Base-by-base conservation (phyloP, 768 basidiomycete genomes). In the Macrolepiota albuminosa region DNA sequence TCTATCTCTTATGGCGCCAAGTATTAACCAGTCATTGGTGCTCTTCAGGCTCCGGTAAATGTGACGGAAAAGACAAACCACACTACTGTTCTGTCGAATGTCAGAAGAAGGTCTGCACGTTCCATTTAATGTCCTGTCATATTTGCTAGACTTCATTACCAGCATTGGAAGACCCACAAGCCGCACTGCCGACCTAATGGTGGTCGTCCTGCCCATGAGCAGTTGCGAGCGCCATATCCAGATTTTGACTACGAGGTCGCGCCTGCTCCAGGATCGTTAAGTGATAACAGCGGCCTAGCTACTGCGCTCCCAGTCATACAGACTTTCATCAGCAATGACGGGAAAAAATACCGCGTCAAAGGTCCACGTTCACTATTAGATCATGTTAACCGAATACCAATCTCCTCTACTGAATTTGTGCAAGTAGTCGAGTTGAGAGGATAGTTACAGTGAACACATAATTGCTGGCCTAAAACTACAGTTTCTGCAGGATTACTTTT, bases 271-370 rank as follows among this genome's bases (percentile, higher is more conserved):
- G 50, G 50, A 6, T 51, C 50, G 11, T 36, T 11, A n/a, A 36
- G 3, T 21, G 50, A 51, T 24, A 34, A 9, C 5, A 34, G 2
- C 11, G 11, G 33, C 33, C n/a, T n/a, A 24, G 21, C 34, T 21
- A 34, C 49, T 5, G 49, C 50, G n/a, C 50, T 51, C 7, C 50
- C 50, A n/a, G 37, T 57, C 37, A 57, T 57, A 29, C 56, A 57
- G 26, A 48, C 56, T 8, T 37, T 57, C 18, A 26, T 57, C 37
- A 49, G 56, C 18, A 48, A 40, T 6, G 34, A 57, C n/a, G 47
- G 56, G 4, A 57, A 40, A 31, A 57, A 6, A 14, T 57, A 49
- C 31, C 56, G 56, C 11, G 56, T 57, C 11, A 57, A 57, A n/a
- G 47, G 46, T 31, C 47, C 56, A 5, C 43, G 34, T 4, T 37